Evolutionary conservation across 139 green algal genomes (phyloP).

Genomic region (Chlorella sp.): DNA sequence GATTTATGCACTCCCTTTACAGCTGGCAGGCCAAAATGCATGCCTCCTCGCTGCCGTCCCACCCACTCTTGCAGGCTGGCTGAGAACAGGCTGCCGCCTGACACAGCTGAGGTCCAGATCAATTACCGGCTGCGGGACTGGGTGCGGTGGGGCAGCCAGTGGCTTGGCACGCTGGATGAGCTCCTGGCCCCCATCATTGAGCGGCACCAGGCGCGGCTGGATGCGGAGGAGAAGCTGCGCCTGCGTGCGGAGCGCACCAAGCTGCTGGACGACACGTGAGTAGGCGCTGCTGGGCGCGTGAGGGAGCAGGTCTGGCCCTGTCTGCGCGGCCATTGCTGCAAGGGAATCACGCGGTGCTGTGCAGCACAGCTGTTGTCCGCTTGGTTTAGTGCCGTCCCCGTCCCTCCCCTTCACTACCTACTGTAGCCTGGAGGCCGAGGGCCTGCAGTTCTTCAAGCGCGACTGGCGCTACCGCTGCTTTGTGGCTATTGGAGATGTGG

Average conservation of each 20-base stretch:
- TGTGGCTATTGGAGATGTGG: neutral
- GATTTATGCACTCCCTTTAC: too few relatives aligned
- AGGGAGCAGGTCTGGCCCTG: too few relatives aligned
- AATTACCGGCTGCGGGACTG: neutral
- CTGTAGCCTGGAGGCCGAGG: neutral
- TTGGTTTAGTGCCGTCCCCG: too few relatives aligned
- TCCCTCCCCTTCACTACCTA: neutral
- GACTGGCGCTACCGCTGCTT: slow-evolving; percentile 17
- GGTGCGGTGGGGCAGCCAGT: neutral
- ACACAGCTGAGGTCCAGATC: neutral
- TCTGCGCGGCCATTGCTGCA: too few relatives aligned
- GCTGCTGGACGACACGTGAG: slow-evolving; percentile 17
- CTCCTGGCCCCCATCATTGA: neutral
- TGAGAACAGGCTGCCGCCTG: neutral
- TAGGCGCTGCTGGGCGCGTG: too few relatives aligned
- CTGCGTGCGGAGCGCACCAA: neutral
- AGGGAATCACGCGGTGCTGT: too few relatives aligned
- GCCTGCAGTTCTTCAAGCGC: neutral
- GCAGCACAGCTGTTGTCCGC: too few relatives aligned
- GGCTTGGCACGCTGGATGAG: neutral
- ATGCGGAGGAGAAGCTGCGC: neutral
- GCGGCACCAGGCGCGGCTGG: neutral
- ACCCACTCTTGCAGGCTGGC: neutral
- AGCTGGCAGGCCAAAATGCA: too few relatives aligned
- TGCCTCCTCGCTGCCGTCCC: too few relatives aligned